Percentiles rank a stretch among this genome's conserved stretches.
Evolutionary conservation across 305 asterid species (phyloP).

Genomic region (Solanum hybrid): DNA sequence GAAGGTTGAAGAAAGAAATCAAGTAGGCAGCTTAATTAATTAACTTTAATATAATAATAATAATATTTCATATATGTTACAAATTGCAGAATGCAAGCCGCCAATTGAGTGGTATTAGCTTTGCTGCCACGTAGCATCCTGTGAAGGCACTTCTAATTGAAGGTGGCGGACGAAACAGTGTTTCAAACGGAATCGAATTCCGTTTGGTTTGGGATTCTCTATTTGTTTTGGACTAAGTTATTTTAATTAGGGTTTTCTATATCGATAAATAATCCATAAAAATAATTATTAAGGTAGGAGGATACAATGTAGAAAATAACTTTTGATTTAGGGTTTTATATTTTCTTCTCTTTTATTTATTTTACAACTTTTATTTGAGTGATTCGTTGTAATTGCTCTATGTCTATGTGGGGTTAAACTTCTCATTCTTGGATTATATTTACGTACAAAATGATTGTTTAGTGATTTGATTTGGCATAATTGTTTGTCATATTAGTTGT

Average conservation of each 20-base stretch:
- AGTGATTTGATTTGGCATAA: neutral
- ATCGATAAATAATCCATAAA: neutral
- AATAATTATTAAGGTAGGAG: neutral
- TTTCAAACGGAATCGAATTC: neutral
- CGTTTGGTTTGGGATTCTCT: neutral
- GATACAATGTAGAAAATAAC: neutral
- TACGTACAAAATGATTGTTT: too few relatives aligned
- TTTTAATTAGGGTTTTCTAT: neutral
- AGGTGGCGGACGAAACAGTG: neutral
- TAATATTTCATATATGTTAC: neutral
- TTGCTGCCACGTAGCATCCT: neutral
- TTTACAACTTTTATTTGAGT: neutral
- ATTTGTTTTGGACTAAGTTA: too few relatives aligned
- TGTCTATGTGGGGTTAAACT: neutral
- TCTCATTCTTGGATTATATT: neutral
- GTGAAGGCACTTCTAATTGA: neutral
- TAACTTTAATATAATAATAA: too few relatives aligned
- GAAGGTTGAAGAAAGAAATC: neutral
- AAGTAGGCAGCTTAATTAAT: neutral
- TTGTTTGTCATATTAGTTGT: neutral
- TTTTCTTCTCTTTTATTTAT: neutral
- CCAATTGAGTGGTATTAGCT: neutral
- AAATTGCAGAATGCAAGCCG: neutral
- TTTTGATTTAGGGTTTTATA: too few relatives aligned
- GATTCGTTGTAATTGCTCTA: neutral